These are phyloP conservation scores for Pythium biforme DNA, from an alignment of 352 stramenopile genomes.

Conservation along the genomic window DNA sequence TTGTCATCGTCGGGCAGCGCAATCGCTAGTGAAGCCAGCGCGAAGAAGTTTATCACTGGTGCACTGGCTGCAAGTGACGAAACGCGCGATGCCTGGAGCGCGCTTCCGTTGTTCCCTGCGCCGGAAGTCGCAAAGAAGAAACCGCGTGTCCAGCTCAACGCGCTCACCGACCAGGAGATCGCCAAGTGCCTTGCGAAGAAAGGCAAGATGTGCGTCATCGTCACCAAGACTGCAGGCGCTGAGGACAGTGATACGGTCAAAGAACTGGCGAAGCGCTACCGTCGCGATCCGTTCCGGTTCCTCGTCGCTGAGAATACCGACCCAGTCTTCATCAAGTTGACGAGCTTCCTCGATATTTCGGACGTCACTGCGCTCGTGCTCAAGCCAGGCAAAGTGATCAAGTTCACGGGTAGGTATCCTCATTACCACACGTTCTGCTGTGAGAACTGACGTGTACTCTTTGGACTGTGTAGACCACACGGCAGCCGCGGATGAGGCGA, in stretches of 20 bases:
- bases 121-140: conserved; percentile 75
- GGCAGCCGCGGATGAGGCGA: conserved; percentile 30
- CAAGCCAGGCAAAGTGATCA: conserved; percentile 59
- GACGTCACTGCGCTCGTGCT: conserved; percentile 45
- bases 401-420: conserved; percentile 64
- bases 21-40: conserved; percentile 40
- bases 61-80: conserved; percentile 35
- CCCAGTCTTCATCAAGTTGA: conserved; percentile 40
- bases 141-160: conserved; percentile 45
- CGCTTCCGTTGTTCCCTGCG: conserved; percentile 60
- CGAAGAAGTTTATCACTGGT: conserved; percentile 60
- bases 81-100: conserved; percentile 30
- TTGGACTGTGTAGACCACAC: conserved; percentile 33
- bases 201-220: conserved; percentile 76
- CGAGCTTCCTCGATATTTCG: conserved; percentile 32
- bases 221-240: conserved; percentile 29
- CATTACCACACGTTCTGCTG: too few relatives aligned
- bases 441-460: background rate
- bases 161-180: conserved; percentile 36
- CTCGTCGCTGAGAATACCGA: conserved; percentile 36
- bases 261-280: conserved; percentile 76
- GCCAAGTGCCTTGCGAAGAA: conserved; percentile 43
- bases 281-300: conserved; percentile 71
- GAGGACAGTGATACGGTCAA: conserved; percentile 38
- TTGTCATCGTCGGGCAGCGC: conserved; percentile 26